Evolutionary conservation across 106 monocot species (phyloP), one percentile per base, ranked within the genome.

Genomic region (Allium cepa): DNA sequence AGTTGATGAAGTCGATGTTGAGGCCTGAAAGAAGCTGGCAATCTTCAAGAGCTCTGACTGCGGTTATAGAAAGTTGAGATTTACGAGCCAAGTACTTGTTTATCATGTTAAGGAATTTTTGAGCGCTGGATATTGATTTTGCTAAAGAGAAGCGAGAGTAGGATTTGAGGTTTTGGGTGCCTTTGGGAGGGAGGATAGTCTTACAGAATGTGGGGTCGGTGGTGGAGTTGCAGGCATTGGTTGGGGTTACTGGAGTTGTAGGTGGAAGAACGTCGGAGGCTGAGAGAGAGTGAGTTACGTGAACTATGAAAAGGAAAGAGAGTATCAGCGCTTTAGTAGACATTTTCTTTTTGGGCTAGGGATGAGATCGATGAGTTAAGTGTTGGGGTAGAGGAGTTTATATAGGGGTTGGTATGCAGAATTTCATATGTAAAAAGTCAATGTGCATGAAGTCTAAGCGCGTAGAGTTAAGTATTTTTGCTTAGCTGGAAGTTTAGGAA

Each of bases 1-100:
- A 62, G 16, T 62, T 13, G 2, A 93, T 62, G 74, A 77, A 89
- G 62, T 93, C 93, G 3, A 88, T 71, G 75, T 88, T 89, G 72
- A 89, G 86, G 2, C 55, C 59, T 0, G 79, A 66, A 22, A 93
- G 77, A 10, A 86, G 78, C 11, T 70, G 68, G 65, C 93, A 93
- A 66, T 93, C 93, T 26, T 79, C 18, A 2, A 93, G 78, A 8
- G 91, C 91, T 9, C 69, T 47, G 17, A 79, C 51, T 6, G 84
- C 77, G 7, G 66, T n/a, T 7, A 11, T 17, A 9, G 86, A 71
- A 8, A 86, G 67, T 4, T 1, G 8, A 5, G 77, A 64, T 17
- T 28, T 16, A 62, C 72, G 69, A 60, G 76, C 57, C 57, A 93
- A 83, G 70, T 79, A 79, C 26, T 15, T n/a, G 50, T 76, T 16